These are phyloP conservation scores for Ilyonectria mors-panacis DNA, from an alignment of 2,329 filamentous ascomycete species.

Conservation along the genomic window DNA sequence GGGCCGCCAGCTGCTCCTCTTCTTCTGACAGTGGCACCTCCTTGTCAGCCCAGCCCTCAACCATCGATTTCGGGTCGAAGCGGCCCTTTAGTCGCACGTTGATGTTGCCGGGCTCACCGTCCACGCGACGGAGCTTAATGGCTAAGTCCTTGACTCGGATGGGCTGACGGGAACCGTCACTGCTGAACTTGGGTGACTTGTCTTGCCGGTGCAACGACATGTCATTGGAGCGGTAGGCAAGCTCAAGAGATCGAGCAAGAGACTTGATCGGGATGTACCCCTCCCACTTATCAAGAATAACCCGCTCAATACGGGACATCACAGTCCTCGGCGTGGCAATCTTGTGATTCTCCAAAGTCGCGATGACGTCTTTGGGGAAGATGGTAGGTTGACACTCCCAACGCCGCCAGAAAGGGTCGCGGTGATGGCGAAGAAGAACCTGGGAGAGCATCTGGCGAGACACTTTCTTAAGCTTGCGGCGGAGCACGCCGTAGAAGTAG, in stretches of 20 bases:
- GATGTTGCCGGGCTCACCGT: slow-evolving; percentile 37
- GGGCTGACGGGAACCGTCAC: slow-evolving; percentile 11
- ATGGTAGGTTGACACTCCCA: slow-evolving; percentile 43
- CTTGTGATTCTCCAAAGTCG: slow-evolving; percentile 36
- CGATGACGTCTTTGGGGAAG: slow-evolving; percentile 47
- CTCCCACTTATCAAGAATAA: slow-evolving; percentile 48
- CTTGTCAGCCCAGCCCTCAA: slow-evolving; percentile 35
- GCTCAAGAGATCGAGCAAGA: slow-evolving; percentile 47
- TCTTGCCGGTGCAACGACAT: slow-evolving; percentile 43
- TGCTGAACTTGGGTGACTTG: slow-evolving; percentile 4
- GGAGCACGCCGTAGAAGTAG: slow-evolving; percentile 53
- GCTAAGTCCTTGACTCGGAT: slow-evolving; percentile 33
- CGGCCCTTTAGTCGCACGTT: slow-evolving; percentile 43
- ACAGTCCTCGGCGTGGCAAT: slow-evolving; percentile 39
- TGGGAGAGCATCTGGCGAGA: slow-evolving; percentile 45
- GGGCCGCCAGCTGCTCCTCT: background rate
- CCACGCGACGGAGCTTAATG: slow-evolving; percentile 40
- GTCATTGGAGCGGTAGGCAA: slow-evolving; percentile 48
- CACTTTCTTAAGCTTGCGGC: slow-evolving; percentile 47
- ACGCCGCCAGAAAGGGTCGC: slow-evolving; percentile 47
- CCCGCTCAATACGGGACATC: slow-evolving; percentile 49
- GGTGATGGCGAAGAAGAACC: slow-evolving; percentile 46
- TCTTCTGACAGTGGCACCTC: slow-evolving; percentile 1
- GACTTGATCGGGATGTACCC: slow-evolving; percentile 49
- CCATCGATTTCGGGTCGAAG: slow-evolving; percentile 41